A percentile compares a stretch with the other conserved stretches of the same genome.
Evolutionary conservation across 2,329 filamentous ascomycete genomes (phyloP).

Genomic region (Metarhizium humberi): DNA sequence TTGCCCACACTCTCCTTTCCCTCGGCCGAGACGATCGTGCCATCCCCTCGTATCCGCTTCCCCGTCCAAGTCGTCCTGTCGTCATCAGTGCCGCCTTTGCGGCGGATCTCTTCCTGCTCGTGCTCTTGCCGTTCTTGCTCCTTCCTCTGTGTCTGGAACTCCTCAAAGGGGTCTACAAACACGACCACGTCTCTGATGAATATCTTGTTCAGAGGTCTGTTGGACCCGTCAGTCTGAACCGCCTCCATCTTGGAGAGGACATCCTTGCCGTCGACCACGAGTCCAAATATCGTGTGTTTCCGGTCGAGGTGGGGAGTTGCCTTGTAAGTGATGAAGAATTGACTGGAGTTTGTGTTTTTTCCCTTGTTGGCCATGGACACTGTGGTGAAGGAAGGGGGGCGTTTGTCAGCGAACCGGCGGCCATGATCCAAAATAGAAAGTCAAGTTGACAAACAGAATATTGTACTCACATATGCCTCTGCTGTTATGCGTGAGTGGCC

Average conservation of each 20-base stretch:
- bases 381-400: slow-evolving; percentile 8
- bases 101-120: slow-evolving; percentile 51
- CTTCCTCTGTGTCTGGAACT: slow-evolving; percentile 70
- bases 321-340: slow-evolving; percentile 91
- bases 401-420: not conserved
- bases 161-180: slow-evolving; percentile 90
- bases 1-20: slow-evolving; percentile 55
- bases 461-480: slow-evolving; percentile 50
- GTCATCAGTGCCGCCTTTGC: slow-evolving; percentile 68
- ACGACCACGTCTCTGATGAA: slow-evolving; percentile 74
- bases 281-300: slow-evolving; percentile 96
- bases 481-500: slow-evolving; percentile 72
- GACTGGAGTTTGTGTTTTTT: slow-evolving; percentile 91
- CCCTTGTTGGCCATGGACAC: slow-evolving; percentile 95
- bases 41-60: slow-evolving; percentile 69
- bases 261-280: slow-evolving; percentile 67
- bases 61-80: slow-evolving; percentile 94
- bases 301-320: slow-evolving; percentile 76
- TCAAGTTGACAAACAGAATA: no score
- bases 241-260: slow-evolving; percentile 69
- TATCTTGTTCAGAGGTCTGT: slow-evolving; percentile 69
- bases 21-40: slow-evolving; percentile 39
- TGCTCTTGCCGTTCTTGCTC: slow-evolving; percentile 51
- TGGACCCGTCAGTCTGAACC: slow-evolving; percentile 63
- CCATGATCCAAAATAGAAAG: not conserved